phyloP scores from a whole-genome alignment of 2,329 filamentous ascomycete species.

The Microdochium paspali region DNA sequence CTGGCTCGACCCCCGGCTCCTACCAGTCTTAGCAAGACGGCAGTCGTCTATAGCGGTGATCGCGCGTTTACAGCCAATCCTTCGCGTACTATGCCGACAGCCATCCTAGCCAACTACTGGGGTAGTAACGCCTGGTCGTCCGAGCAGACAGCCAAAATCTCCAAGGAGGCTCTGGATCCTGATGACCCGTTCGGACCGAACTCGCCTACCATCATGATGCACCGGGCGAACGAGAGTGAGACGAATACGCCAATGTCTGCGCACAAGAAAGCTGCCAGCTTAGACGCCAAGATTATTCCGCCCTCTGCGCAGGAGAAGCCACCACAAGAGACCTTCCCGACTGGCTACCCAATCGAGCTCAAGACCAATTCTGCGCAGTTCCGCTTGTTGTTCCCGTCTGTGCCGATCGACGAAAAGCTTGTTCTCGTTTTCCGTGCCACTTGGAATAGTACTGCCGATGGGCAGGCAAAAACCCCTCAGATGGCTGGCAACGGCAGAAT shows the following conservation, averaged over 20 bases:
- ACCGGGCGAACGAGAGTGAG: conserved; percentile 14
- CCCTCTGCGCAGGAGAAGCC: conserved; percentile 18
- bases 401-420: conserved; percentile 68
- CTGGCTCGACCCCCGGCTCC: conserved; percentile 73
- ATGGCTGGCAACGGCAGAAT: conserved; percentile 66
- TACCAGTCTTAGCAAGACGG: conserved; percentile 79
- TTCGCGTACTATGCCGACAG: conserved; percentile 67
- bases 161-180: conserved; percentile 9
- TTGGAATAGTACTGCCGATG: conserved; percentile 53
- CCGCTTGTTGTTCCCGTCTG: conserved; percentile 77
- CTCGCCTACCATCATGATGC: conserved; percentile 21
- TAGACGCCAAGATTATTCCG: conserved; percentile 23
- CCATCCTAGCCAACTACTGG: conserved; percentile 89
- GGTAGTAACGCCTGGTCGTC: conserved; percentile 69
- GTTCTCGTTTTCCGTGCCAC: conserved; percentile 89
- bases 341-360: conserved; percentile 72
- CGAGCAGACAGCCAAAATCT: conserved; percentile 13
- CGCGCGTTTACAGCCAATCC: conserved; percentile 57
- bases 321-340: conserved; percentile 50
- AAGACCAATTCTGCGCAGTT: conserved; percentile 90
- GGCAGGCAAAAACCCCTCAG: conserved; percentile 28
- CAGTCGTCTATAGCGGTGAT: conserved; percentile 73
- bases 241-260: conserved; percentile 12
- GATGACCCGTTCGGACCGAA: conserved; percentile 28
- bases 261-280: conserved; percentile 35